Evolutionary conservation across 2,329 filamentous ascomycete genomes (phyloP).

Genomic region (Ascochyta lentis): DNA sequence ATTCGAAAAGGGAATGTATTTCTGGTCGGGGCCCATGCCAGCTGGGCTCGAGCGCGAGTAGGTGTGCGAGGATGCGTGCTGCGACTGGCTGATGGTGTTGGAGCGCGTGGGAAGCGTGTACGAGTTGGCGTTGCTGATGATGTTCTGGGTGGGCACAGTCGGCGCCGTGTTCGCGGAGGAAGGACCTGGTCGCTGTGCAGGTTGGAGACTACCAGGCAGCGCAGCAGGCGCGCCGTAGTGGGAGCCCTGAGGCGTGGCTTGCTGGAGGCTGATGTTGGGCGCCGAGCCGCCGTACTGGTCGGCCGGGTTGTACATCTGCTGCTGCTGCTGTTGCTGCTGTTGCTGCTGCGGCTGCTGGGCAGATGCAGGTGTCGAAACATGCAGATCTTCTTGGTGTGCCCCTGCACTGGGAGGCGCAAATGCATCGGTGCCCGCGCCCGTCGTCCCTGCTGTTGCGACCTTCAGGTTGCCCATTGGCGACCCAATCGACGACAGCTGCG

Average conservation of each 20-base stretch:
- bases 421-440: slow-evolving; percentile 53
- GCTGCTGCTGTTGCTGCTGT: slow-evolving; percentile 33
- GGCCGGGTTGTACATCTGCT: slow-evolving; percentile 55
- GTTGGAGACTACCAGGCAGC: slow-evolving; percentile 67
- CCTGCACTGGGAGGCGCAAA: slow-evolving; percentile 50
- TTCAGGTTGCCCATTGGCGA: slow-evolving; percentile 52
- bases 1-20: slow-evolving; percentile 67
- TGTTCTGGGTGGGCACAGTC: slow-evolving; percentile 62
- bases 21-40: slow-evolving; percentile 63
- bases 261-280: slow-evolving; percentile 66
- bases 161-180: slow-evolving; percentile 65
- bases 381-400: slow-evolving; percentile 62
- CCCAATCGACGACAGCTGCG: slow-evolving; percentile 56
- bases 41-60: slow-evolving; percentile 88
- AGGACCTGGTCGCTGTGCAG: slow-evolving; percentile 59
- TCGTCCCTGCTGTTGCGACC: slow-evolving; percentile 49
- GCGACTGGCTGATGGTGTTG: slow-evolving; percentile 66
- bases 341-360: slow-evolving; percentile 12
- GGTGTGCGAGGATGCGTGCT: slow-evolving; percentile 51
- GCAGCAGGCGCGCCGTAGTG: slow-evolving; percentile 55
- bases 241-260: slow-evolving; percentile 56
- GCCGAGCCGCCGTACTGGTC: slow-evolving; percentile 56
- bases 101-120: slow-evolving; percentile 71
- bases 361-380: slow-evolving; percentile 56
- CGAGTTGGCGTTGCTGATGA: slow-evolving; percentile 62